phyloP scores from a whole-genome alignment of 2,329 filamentous ascomycete genomes.

The Pestalotiopsis sp. region DNA sequence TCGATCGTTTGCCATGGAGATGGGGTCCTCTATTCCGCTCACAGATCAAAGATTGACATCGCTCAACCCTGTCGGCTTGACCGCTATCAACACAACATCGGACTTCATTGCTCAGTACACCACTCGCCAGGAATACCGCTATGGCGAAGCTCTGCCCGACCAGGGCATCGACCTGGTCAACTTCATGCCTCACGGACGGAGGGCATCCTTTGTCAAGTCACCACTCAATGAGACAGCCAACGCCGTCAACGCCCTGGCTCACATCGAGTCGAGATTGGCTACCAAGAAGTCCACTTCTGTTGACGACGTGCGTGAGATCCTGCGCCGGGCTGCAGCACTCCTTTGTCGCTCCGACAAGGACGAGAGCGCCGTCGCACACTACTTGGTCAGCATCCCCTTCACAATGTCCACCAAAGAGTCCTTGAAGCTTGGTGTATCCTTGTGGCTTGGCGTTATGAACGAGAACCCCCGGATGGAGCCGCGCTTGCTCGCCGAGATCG shows the following conservation, averaged over 20 bases:
- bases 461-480: slow-evolving; percentile 90
- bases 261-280: slow-evolving; percentile 70
- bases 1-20: slow-evolving; percentile 89
- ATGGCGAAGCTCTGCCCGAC: slow-evolving; percentile 73
- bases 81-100: slow-evolving; percentile 84
- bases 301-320: slow-evolving; percentile 74
- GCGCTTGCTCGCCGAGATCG: slow-evolving; percentile 81
- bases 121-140: slow-evolving; percentile 91
- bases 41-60: slow-evolving; percentile 85
- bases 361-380: slow-evolving; percentile 77
- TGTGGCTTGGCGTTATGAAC: slow-evolving; percentile 97
- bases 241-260: slow-evolving; percentile 65
- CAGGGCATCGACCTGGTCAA: slow-evolving; percentile 66
- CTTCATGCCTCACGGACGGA: slow-evolving; percentile 55
- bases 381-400: slow-evolving; percentile 92
- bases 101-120: slow-evolving; percentile 98
- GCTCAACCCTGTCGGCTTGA: slow-evolving; percentile 72
- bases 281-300: slow-evolving; percentile 70
- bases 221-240: slow-evolving; percentile 56
- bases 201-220: slow-evolving; percentile 51
- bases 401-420: slow-evolving; percentile 90
- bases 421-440: slow-evolving; percentile 89
- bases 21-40: slow-evolving; percentile 82
- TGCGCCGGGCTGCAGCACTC: slow-evolving; percentile 82
- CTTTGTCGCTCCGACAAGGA: slow-evolving; percentile 77